A percentile compares a stretch with the other conserved stretches of the same genome.
These are phyloP conservation scores for Cudoniella acicularis DNA, from an alignment of 495 filamentous ascomycete species.

Conservation along the genomic window DNA sequence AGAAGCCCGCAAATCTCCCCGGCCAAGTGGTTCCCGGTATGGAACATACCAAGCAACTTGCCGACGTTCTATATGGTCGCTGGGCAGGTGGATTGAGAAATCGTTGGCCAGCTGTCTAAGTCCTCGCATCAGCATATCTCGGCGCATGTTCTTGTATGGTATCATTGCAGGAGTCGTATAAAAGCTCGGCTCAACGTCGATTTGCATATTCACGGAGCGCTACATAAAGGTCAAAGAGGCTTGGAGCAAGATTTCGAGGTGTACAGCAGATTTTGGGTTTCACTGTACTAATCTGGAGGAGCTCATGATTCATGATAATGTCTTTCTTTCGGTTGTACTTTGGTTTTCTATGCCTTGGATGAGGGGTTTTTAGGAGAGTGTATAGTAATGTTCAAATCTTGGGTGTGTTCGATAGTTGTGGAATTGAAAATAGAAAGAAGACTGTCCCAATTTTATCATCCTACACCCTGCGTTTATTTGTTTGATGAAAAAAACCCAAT, in stretches of 20 bases:
- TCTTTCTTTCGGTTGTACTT: neutral
- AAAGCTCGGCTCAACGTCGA: neutral
- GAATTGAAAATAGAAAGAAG: no score
- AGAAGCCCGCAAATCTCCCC: conserved; percentile 46
- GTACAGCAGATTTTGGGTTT: neutral
- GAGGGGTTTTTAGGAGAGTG: neutral
- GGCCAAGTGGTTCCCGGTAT: conserved; percentile 61
- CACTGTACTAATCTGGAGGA: neutral
- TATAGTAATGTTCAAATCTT: conserved; percentile 1
- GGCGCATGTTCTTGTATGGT: conserved; percentile 10
- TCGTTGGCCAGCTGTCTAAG: conserved; percentile 64
- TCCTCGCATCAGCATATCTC: neutral
- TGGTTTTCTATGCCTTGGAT: neutral
- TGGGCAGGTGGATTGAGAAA: conserved; percentile 83
- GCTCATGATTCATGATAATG: neutral
- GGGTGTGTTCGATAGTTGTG: neutral
- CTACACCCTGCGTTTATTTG: no score
- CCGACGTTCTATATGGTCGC: conserved; percentile 83
- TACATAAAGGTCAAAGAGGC: neutral
- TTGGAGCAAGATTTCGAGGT: neutral
- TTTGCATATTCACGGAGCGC: neutral
- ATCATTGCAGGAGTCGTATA: conserved; percentile 5
- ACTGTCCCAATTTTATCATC: no score
- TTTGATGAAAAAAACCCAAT: no score
- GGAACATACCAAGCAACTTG: conserved; percentile 86